A percentile compares a stretch with the other conserved stretches of the same genome.
Conservation (phyloP, 129 eudicot genomes). For the Arctium lappa region DNA sequence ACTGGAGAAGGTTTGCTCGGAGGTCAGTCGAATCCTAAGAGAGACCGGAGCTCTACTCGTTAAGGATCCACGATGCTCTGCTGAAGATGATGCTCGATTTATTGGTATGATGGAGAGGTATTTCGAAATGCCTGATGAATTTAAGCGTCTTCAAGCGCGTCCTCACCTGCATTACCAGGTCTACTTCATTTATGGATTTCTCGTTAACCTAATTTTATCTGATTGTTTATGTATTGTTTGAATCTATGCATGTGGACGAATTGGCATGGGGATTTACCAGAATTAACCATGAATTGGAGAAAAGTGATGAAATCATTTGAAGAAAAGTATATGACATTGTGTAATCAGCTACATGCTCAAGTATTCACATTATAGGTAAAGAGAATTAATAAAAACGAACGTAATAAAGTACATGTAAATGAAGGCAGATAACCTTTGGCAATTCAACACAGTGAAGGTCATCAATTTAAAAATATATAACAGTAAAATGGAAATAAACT, state of each 20-base stretch:
- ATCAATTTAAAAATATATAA: background rate
- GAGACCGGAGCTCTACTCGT: constrained; percentile 76
- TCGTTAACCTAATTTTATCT: background rate
- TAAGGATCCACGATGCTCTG: constrained; percentile 68
- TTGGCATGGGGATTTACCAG: no score
- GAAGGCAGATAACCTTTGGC: background rate
- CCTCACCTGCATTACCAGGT: constrained; percentile 84
- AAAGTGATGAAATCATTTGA: no score
- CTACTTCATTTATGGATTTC: background rate
- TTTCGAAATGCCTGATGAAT: constrained; percentile 54
- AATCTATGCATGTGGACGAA: background rate
- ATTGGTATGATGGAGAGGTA: constrained; percentile 81
- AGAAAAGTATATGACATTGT: background rate
- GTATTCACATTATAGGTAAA: no score
- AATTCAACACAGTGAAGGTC: background rate
- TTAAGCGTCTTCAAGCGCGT: constrained; percentile 66
- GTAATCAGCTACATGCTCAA: no score
- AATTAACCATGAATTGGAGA: background rate
- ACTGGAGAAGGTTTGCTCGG: constrained; percentile 41
- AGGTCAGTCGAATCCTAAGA: constrained; percentile 60
- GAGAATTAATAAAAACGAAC: no score
- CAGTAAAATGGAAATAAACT: background rate
- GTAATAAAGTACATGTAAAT: background rate
- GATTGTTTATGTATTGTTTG: background rate
- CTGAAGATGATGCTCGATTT: constrained; percentile 63